Base-by-base conservation (phyloP, 148 eudicot species). In the Persicaria maculosa region DNA sequence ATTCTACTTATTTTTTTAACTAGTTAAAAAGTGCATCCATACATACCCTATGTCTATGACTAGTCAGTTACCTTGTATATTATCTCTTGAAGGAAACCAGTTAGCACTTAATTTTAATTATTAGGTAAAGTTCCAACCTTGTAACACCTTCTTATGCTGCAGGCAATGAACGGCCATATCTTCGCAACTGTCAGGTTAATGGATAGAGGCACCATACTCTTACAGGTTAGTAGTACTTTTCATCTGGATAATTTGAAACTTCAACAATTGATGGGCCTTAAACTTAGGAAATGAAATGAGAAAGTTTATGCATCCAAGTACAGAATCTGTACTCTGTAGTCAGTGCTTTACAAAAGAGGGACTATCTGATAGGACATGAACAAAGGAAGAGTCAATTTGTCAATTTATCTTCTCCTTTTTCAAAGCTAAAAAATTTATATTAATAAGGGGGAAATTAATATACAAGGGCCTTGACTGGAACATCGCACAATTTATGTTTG, bases 151-250 rank as follows among this genome's bases (percentile, higher is more conserved):
- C 16, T 36, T 40, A 4, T 40, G 46, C 48, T 83, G 86, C 96
- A 90, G 99, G 87, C 99, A 45, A 90, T 95, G 99, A 92, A 87
- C 82, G 99, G 99, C 6, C 98, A 73, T 88, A 95, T 84, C 93
- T 95, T 48, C 92, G 97, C 86, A 92, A 95, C 81, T 90, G 97
- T 72, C 98, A 87, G 85, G 92, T 95, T 50, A 92, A 92, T 72
- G 99, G 99, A 74, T 96, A 92, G 86, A 89, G 97, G 52, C 99
- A 92, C 79, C 97, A 97, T 58, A 88, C 99, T 72, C 98, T 96
- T 44, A 96, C 97, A 84, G 96, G 98, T 90, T 58, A 81, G 85
- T 36, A 22, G 19, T 46, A 62, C 17, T 22, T 20, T 40, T 10
- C 36, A 16, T 61, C 17, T 46, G 8, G 19, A 50, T 16, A 25